Evolutionary conservation across 345 rosid species (phyloP).

Genomic region (Salix arbutifolia): DNA sequence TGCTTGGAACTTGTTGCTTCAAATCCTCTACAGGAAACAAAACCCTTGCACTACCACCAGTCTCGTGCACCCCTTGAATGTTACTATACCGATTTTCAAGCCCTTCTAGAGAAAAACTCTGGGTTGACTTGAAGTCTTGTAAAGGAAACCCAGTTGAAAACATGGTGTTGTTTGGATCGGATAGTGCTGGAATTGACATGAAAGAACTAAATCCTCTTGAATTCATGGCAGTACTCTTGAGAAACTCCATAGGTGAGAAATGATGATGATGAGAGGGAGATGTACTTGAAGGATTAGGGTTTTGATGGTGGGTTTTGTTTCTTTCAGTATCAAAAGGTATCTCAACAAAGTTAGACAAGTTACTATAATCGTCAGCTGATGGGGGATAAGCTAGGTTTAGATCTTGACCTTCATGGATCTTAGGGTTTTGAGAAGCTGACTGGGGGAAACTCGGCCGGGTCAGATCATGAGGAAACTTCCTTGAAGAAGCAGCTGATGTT

Average conservation of each 20-base stretch:
- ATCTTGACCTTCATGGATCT: conserved; percentile 36
- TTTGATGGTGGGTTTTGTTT: conserved; percentile 18
- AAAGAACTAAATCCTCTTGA: conserved; percentile 32
- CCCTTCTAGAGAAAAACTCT: conserved; percentile 35
- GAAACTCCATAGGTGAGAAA: conserved; percentile 22
- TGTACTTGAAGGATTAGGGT: conserved; percentile 15
- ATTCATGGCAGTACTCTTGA: conserved; percentile 14
- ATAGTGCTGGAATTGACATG: conserved; percentile 16
- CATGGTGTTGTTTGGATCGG: conserved; percentile 16
- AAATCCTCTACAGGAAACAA: conserved; percentile 39
- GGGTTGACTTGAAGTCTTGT: conserved; percentile 37
- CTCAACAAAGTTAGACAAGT: conserved; percentile 9
- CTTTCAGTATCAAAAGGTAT: neutral
- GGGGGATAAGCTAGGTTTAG: conserved; percentile 32
- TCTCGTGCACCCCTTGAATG: conserved; percentile 29
- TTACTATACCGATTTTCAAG: conserved; percentile 20
- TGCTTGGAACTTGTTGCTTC: conserved; percentile 22
- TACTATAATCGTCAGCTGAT: neutral
- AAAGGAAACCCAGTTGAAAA: conserved; percentile 30
- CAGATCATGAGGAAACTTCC: conserved; percentile 22
- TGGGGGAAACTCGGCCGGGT: conserved; percentile 6
- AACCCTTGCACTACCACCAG: conserved; percentile 22
- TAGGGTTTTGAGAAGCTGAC: conserved; percentile 38
- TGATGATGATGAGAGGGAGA: conserved; percentile 5
- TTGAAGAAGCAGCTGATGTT: conserved; percentile 17